Evolutionary conservation across 805 yeast species (phyloP).

Genomic region (Saccharomycopsis sp.): DNA sequence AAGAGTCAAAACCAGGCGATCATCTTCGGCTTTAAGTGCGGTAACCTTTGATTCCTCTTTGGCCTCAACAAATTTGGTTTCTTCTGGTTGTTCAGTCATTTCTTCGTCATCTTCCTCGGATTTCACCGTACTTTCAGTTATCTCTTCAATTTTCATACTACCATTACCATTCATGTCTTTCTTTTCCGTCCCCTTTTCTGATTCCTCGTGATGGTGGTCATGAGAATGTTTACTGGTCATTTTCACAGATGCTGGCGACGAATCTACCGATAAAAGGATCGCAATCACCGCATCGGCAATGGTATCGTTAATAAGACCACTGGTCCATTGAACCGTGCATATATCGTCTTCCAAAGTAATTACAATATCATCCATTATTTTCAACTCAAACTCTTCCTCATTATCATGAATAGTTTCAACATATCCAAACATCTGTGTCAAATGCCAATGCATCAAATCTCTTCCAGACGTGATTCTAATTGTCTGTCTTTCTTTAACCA

Average conservation of each 20-base stretch:
- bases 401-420: slow-evolving; percentile 59
- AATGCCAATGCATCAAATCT: slow-evolving; percentile 79
- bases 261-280: slow-evolving; percentile 82
- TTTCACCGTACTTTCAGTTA: slow-evolving; percentile 11
- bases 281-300: slow-evolving; percentile 93
- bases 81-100: not conserved
- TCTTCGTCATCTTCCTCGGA: slow-evolving; percentile 11
- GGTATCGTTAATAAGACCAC: slow-evolving; percentile 83
- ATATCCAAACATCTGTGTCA: slow-evolving; percentile 91
- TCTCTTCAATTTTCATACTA: slow-evolving; percentile 16
- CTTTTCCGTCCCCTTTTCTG: slow-evolving; percentile 22
- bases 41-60: not conserved
- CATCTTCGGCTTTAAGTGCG: not conserved
- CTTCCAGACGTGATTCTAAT: slow-evolving; percentile 74
- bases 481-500: slow-evolving; percentile 75
- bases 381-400: slow-evolving; percentile 43
- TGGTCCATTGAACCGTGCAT: slow-evolving; percentile 82
- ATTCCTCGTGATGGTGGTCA: slow-evolving; percentile 28
- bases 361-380: slow-evolving; percentile 59
- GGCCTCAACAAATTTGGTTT: not conserved
- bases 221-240: slow-evolving; percentile 63
- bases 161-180: slow-evolving; percentile 11
- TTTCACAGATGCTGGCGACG: slow-evolving; percentile 92
- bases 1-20: not conserved
- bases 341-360: slow-evolving; percentile 41